Evolutionary conservation across 2,329 filamentous ascomycete species (phyloP), one percentile per base, ranked within the genome.

Genomic region (Cercospora sojina): DNA sequence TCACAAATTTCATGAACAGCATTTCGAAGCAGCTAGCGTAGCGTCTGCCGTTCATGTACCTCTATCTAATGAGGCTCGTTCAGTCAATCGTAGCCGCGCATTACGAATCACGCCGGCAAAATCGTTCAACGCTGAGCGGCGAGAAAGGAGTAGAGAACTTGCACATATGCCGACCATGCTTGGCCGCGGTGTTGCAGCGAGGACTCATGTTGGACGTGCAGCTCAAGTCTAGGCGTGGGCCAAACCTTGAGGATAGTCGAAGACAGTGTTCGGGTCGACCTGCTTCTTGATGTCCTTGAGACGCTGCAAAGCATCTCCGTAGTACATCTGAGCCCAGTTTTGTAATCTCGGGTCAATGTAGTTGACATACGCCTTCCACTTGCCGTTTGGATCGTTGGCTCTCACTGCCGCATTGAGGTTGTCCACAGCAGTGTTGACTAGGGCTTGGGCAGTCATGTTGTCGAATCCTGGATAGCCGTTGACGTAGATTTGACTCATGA

Each of bases 161-260:
- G 47, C 47, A 25, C 16, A 1, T 23, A 27, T 27, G 23, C 47
- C 20, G 23, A n/a, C 13, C 25, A 4, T 53, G 13, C 12, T 29
- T 13, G 20, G 12, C 20, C 12, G 20, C 47, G 20, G 4, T 13
- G 12, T 23, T 51, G 10, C 47, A 51, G 47, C 47, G 12, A 25
- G 20, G 7, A 25, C 4, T n/a, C 12, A 27, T 27, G 23, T 7
- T 7, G 13, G 6, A 53, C 12, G 6, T 27, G 20, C 51, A 51
- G 53, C 25, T 20, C n/a, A 3, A 35, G 29, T 25, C 18, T 29
- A 63, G 32, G 67, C 65, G 49, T 63, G 67, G 10, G 62, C 65
- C 49, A 69, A 35, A 12, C 68, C 68, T 32, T 67, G 66, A 1
- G 68, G 66, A 64, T 65, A 67, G 25, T 70, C 68, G 41, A 70